phyloP scores from a whole-genome alignment of 2,329 filamentous ascomycete genomes.

The Aureobasidium sp. region DNA sequence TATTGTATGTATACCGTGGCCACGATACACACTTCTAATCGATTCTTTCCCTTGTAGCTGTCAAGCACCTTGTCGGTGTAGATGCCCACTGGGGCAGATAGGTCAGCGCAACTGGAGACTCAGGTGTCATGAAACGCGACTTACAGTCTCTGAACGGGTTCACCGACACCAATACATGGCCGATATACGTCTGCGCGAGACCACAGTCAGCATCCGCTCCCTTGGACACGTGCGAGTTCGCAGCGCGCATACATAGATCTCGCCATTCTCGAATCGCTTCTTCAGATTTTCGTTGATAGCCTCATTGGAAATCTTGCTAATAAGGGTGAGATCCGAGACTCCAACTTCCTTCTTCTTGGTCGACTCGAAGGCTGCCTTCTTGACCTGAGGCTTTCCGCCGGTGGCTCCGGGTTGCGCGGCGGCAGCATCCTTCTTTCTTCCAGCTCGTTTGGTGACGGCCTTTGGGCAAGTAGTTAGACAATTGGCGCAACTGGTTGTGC shows the following conservation, averaged over 20 bases:
- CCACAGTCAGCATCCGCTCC: not conserved
- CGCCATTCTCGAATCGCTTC: conserved; percentile 92
- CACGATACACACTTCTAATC: conserved; percentile 56
- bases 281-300: conserved; percentile 99
- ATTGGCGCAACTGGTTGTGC: not conserved
- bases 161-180: conserved; percentile 97
- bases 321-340: conserved; percentile 91
- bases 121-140: not conserved
- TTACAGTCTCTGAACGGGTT: conserved; percentile 82
- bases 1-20: not conserved
- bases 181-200: conserved; percentile 73
- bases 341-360: conserved; percentile 99
- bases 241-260: conserved; percentile 62
- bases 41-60: conserved; percentile 94
- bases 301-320: conserved; percentile 98
- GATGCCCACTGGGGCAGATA: conserved; percentile 57
- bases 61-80: conserved; percentile 93
- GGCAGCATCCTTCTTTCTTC: conserved; percentile 46
- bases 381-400: conserved; percentile 61
- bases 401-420: conserved; percentile 33
- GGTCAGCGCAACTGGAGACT: not conserved
- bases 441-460: conserved; percentile 52
- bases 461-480: conserved; percentile 22
- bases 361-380: conserved; percentile 92
- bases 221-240: not conserved